Percentiles rank a stretch among this genome's conserved stretches.
Conservation (phyloP, 768 basidiomycete species). For the Kwoniella sp. region DNA sequence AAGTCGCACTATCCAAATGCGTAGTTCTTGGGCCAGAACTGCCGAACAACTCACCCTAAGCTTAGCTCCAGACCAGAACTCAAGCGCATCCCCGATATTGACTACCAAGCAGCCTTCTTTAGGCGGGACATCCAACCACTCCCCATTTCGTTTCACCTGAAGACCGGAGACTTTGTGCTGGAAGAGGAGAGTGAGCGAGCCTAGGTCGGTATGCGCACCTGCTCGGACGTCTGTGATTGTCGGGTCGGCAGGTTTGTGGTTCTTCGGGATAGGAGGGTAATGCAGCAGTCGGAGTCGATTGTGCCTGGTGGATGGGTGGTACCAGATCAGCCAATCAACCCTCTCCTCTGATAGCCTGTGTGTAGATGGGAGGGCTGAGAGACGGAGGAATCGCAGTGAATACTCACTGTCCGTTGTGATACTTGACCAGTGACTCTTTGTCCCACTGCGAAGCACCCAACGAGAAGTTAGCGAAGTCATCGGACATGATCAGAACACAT, state of each 20-base stretch:
- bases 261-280: background rate
- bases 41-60: constrained; percentile 4
- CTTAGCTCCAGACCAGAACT: constrained; percentile 21
- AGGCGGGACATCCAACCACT: constrained; percentile 42
- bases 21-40: no score
- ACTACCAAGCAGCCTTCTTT: constrained; percentile 25
- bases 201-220: constrained; percentile 44
- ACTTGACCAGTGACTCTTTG: constrained; percentile 3
- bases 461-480: background rate
- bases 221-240: constrained; percentile 32
- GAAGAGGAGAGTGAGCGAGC: constrained; percentile 41
- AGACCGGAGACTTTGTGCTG: constrained; percentile 41
- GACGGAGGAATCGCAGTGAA: background rate
- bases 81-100: constrained; percentile 35
- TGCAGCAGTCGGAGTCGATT: constrained; percentile 10
- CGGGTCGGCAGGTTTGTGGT: background rate
- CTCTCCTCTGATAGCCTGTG: no score
- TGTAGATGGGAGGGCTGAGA: background rate
- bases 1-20: no score
- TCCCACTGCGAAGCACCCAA: background rate
- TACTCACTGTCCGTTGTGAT: constrained; percentile 9
- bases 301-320: constrained; percentile 1
- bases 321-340: no score
- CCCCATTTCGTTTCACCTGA: constrained; percentile 31
- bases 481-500: background rate